phyloP scores from a whole-genome alignment of 169 alveolate genomes.

The Theileria sp. region DNA sequence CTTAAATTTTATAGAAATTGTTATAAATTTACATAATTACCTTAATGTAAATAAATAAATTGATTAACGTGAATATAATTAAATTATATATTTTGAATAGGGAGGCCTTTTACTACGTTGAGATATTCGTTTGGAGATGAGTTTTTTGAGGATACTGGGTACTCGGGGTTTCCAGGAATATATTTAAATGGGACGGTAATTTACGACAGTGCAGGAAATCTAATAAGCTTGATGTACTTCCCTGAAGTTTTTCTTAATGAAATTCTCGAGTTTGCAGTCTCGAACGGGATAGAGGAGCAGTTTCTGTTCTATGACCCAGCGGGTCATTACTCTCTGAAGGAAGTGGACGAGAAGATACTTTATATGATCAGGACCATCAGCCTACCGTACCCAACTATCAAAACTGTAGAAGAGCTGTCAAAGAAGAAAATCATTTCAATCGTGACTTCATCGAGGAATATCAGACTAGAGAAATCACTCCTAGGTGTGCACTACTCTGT shows the following conservation, averaged over 20 bases:
- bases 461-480: background rate
- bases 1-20: background rate
- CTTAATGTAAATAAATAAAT: background rate
- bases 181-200: slow-evolving; percentile 62
- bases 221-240: slow-evolving; percentile 30
- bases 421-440: slow-evolving; percentile 36
- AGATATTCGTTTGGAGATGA: slow-evolving; percentile 31
- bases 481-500: background rate
- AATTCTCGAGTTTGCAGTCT: slow-evolving; percentile 24
- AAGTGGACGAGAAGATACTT: slow-evolving; percentile 7
- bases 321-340: slow-evolving; percentile 31
- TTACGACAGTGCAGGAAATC: slow-evolving; percentile 34
- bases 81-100: slow-evolving; percentile 1
- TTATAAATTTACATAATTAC: background rate
- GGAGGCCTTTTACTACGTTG: slow-evolving; percentile 45
- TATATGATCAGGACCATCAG: slow-evolving; percentile 16
- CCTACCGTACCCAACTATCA: slow-evolving; percentile 23
- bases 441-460: background rate
- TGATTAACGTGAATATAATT: background rate
- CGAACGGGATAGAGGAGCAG: background rate
- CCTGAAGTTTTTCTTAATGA: background rate
- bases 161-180: slow-evolving; percentile 63
- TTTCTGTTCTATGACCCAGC: slow-evolving; percentile 33
- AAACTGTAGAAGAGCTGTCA: slow-evolving; percentile 11
- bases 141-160: slow-evolving; percentile 37